Evolutionary conservation across 1,284 basidiomycete genomes (phyloP), one percentile per base, ranked within the genome.

Genomic region (Apiotrichum montevideense): DNA sequence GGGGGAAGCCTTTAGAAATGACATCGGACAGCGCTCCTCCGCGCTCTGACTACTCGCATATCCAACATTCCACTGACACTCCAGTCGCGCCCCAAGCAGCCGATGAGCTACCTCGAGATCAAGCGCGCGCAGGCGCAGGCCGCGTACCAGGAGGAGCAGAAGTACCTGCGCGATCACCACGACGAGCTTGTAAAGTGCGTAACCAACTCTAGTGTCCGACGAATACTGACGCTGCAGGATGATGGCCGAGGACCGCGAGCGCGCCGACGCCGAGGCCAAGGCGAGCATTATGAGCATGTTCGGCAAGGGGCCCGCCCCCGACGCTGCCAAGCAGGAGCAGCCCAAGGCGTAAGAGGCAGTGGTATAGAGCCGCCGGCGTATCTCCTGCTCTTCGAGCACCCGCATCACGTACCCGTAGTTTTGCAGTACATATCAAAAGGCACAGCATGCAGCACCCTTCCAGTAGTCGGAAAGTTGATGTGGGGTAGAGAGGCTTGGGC

Each of bases 81-180:
- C n/a, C 63, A 61, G 56, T 51, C 60, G 6, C 63, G 66, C 61
- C 72, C 73, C 10, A 71, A 63, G 53, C 71, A 84, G 51, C 89
- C 88, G 1, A 84, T 82, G 49, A 94, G 91, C 0, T 92, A 92
- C 74, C 85, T 97, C 49, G 96, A 98, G 71, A 83, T 85, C 68
- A 93, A 94, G 73, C 87, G 95, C 9, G 81, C 82, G 43, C 87
- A 95, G 67, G 92, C 90, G 6, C 91, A 97, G 72, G 78, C 80
- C 57, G 83, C 84, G 52, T 98, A 96, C 76, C 78, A 81, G 61
- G 87, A 92, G 62, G 94, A 98, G 73, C 87, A 89, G 70, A 87
- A 88, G 63, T 96, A 92, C 76, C 86, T 95, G 71, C 79, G 79
- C 43, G 82, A 87, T 52, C 87, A 98, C 75, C 87, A 86, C 68